Percentiles rank a stretch among this genome's conserved stretches.
Conservation (phyloP, 768 basidiomycete genomes). For the Mycena rosella region DNA sequence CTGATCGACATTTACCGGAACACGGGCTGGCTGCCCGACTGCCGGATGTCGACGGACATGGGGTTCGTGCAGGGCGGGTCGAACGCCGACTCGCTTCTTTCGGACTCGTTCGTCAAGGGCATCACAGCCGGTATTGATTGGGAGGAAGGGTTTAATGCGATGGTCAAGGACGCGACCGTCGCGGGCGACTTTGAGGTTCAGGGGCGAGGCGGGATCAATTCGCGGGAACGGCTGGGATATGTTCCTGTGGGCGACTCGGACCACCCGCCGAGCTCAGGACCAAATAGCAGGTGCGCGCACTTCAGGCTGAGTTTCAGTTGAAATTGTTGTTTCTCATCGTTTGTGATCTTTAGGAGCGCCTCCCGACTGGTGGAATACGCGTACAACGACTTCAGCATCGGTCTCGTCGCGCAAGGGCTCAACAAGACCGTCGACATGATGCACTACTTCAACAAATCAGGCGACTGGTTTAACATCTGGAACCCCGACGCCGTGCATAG, state of each 20-base stretch:
- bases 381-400: conserved; percentile 37
- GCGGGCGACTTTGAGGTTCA: conserved; percentile 32
- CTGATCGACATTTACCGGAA: conserved; percentile 43
- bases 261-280: conserved; percentile 26
- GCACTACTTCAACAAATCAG: conserved; percentile 30
- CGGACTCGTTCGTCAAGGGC: conserved; percentile 43
- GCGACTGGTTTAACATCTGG: conserved; percentile 35
- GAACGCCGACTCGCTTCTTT: conserved; percentile 44
- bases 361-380: conserved; percentile 36
- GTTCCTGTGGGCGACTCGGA: conserved; percentile 22
- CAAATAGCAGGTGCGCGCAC: conserved; percentile 25
- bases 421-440: conserved; percentile 9
- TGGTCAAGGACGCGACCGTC: conserved; percentile 36
- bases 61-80: conserved; percentile 45
- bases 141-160: conserved; percentile 39
- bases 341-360: conserved; percentile 22
- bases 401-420: conserved; percentile 33
- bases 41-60: conserved; percentile 43
- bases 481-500: conserved; percentile 28
- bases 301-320: background rate
- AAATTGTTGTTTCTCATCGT: background rate
- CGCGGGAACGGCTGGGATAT: conserved; percentile 14
- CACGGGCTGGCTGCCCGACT: conserved; percentile 43
- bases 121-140: conserved; percentile 44
- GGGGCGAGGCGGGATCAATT: conserved; percentile 25